A percentile compares a stretch with the other conserved stretches of the same genome.
Evolutionary conservation across 148 eudicot species (phyloP).

Genomic region (Dysphania ambrosioides): DNA sequence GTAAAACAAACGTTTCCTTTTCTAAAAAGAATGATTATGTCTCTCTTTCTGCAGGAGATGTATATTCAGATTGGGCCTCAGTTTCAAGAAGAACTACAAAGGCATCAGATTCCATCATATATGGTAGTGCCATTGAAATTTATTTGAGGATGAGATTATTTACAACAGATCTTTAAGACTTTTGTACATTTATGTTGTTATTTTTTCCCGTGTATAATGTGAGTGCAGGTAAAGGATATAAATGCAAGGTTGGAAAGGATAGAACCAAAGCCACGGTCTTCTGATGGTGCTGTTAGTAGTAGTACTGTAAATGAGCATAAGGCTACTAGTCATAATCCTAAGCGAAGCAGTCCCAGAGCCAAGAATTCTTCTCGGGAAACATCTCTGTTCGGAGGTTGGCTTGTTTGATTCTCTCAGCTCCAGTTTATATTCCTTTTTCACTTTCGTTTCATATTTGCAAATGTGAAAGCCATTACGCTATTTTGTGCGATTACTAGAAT

Average conservation of each 20-base stretch:
- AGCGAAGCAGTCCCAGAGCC: constrained; percentile 90
- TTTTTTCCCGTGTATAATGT: background rate
- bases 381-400: constrained; percentile 87
- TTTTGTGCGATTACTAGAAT: background rate
- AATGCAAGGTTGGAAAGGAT: constrained; percentile 82
- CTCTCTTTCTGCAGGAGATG: constrained; percentile 66
- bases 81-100: constrained; percentile 83
- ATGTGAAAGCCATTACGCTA: constrained; percentile 9
- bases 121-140: constrained; percentile 43
- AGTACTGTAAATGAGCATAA: constrained; percentile 50
- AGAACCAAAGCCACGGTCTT: constrained; percentile 69
- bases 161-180: background rate
- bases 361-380: constrained; percentile 66
- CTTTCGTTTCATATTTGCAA: background rate
- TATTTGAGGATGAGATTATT: background rate
- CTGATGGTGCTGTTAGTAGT: constrained; percentile 51
- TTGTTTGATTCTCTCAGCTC: constrained; percentile 5
- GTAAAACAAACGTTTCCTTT: background rate
- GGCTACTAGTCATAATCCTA: constrained; percentile 46
- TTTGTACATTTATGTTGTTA: background rate
- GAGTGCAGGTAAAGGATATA: constrained; percentile 78
- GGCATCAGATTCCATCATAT: constrained; percentile 75
- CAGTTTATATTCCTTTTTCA: background rate
- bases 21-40: background rate
- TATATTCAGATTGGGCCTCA: constrained; percentile 86